A percentile compares a stretch with the other conserved stretches of the same genome.
These are phyloP conservation scores for Neurospora sublineolata DNA, from an alignment of 495 filamentous ascomycete genomes.

Conservation along the genomic window DNA sequence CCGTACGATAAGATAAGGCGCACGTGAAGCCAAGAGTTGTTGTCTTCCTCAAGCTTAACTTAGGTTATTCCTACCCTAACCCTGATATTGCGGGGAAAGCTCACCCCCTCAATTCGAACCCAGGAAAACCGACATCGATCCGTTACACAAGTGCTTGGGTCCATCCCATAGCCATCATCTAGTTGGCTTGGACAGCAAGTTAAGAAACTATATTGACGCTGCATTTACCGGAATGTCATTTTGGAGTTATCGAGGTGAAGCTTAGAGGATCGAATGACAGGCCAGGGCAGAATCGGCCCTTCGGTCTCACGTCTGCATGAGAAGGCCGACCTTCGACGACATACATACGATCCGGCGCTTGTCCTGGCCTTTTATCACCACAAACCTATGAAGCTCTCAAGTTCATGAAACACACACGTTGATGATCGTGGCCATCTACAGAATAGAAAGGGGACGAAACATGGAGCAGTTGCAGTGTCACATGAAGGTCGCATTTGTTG, in stretches of 20 bases:
- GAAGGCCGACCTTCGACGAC: not conserved
- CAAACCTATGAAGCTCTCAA: not conserved
- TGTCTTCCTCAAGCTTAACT: not conserved
- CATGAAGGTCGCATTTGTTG: not conserved
- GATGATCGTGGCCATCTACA: not conserved
- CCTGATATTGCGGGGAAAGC: not conserved
- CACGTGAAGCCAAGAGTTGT: not conserved
- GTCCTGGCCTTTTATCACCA: not conserved
- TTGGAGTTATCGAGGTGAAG: not conserved
- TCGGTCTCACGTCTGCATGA: not conserved
- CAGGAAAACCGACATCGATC: not conserved
- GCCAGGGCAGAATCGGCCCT: not conserved
- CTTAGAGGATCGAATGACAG: not conserved
- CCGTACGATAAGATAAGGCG: not conserved
- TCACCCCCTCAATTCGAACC: not conserved
- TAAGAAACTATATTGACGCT: too few species aligned
- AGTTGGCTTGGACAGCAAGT: too few species aligned
- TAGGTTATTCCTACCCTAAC: not conserved
- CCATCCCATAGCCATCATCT: too few species aligned
- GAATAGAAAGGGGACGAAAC: not conserved
- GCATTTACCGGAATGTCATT: too few species aligned
- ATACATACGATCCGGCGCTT: not conserved
- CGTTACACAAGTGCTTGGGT: not conserved
- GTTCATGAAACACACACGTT: not conserved
- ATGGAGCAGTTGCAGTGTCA: not conserved